Evolutionary conservation across 1,284 basidiomycete genomes (phyloP).

Genomic region (Phellopilus nigrolimitatus): DNA sequence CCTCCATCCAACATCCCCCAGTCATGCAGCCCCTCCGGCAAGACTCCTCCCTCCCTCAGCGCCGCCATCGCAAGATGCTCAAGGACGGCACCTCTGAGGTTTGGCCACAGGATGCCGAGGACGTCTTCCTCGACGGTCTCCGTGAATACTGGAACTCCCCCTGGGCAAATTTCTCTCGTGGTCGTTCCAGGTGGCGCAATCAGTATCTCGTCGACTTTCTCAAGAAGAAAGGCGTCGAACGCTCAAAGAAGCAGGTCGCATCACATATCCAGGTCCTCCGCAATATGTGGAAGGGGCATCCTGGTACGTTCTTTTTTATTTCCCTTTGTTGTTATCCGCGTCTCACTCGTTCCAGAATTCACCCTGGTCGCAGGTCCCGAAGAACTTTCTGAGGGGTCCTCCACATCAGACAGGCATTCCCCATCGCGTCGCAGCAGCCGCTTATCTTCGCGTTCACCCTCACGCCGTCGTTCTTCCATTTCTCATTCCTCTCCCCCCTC

Average conservation of each 20-base stretch:
- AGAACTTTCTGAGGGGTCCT: slow-evolving; percentile 47
- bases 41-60: slow-evolving; percentile 77
- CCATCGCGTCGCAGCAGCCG: slow-evolving; percentile 20
- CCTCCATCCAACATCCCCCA: slow-evolving; percentile 31
- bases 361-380: slow-evolving; percentile 70
- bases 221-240: slow-evolving; percentile 55
- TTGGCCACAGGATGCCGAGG: slow-evolving; percentile 73
- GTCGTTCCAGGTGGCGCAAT: slow-evolving; percentile 74
- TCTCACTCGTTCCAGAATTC: slow-evolving; percentile 39
- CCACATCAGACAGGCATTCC: slow-evolving; percentile 19
- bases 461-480: slow-evolving; percentile 20
- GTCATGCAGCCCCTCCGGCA: too few relatives aligned
- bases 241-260: slow-evolving; percentile 79
- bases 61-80: slow-evolving; percentile 77
- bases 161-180: slow-evolving; percentile 70
- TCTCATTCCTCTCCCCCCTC: slow-evolving; percentile 18
- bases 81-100: slow-evolving; percentile 78
- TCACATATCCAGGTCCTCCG: slow-evolving; percentile 77
- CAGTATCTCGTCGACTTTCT: slow-evolving; percentile 78
- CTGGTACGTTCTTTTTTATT: slow-evolving; percentile 49
- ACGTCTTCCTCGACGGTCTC: slow-evolving; percentile 72
- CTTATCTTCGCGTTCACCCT: slow-evolving; percentile 16
- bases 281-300: slow-evolving; percentile 81
- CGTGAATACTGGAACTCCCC: slow-evolving; percentile 73
- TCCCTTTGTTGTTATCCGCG: slow-evolving; percentile 10